A percentile compares a stretch with the other conserved stretches of the same genome.
These are phyloP conservation scores for Syzygium aqueum DNA, from an alignment of 345 rosid genomes.

Conservation along the genomic window DNA sequence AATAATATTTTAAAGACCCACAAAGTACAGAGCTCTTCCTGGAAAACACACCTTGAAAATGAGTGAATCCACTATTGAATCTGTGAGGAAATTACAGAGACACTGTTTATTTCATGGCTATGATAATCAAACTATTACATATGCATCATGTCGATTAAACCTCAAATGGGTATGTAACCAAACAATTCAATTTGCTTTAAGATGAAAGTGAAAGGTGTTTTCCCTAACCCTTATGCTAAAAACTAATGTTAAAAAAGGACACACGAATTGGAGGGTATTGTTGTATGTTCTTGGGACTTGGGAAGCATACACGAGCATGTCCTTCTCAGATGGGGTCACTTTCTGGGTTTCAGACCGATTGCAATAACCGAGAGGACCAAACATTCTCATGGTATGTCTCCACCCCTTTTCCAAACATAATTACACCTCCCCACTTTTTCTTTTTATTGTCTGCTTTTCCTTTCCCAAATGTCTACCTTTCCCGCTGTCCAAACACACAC, in stretches of 20 bases:
- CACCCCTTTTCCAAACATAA: conserved; percentile 10
- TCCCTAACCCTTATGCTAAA: neutral
- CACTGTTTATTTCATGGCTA: neutral
- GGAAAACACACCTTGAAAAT: neutral
- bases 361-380: conserved; percentile 22
- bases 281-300: conserved; percentile 11
- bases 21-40: neutral
- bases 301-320: conserved; percentile 6
- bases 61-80: neutral
- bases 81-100: neutral
- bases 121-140: neutral
- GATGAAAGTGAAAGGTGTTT: neutral
- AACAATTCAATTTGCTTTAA: neutral
- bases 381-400: conserved; percentile 37
- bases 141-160: neutral
- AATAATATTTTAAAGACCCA: neutral
- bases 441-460: neutral
- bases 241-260: neutral
- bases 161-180: neutral
- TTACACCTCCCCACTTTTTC: neutral
- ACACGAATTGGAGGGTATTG: neutral
- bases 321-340: conserved; percentile 15
- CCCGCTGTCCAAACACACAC: neutral
- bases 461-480: neutral
- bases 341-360: conserved; percentile 11